Evolutionary conservation across 129 eudicot genomes (phyloP).

Genomic region (Flaveria ramosissima): DNA sequence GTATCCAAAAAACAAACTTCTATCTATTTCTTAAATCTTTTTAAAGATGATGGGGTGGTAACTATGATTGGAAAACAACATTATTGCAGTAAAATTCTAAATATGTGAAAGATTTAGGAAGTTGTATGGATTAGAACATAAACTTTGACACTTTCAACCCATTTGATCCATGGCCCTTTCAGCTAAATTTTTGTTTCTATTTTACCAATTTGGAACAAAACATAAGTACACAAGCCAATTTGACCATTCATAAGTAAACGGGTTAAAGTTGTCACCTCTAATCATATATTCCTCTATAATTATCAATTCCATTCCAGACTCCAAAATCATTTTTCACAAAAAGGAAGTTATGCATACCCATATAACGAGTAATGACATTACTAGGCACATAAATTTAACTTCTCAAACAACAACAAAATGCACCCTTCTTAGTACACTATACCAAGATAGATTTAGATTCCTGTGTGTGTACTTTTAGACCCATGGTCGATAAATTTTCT

Average conservation of each 20-base stretch:
- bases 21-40: background rate
- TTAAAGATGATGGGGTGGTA: background rate
- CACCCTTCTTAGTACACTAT: constrained; percentile 11
- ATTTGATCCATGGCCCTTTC: background rate
- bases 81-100: background rate
- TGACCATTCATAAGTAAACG: background rate
- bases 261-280: background rate
- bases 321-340: background rate
- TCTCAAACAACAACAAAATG: constrained; percentile 14
- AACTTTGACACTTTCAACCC: background rate
- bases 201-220: background rate
- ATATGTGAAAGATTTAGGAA: too few relatives aligned
- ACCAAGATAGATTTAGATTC: constrained; percentile 1
- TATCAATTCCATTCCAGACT: background rate
- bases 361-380: background rate
- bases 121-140: background rate
- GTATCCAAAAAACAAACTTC: background rate
- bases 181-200: background rate
- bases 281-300: too few relatives aligned
- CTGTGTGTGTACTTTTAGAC: background rate
- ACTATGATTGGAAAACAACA: background rate
- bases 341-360: background rate
- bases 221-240: background rate
- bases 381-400: background rate
- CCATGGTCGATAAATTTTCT: background rate